Evolutionary conservation across 2,329 filamentous ascomycete genomes (phyloP), one percentile per base, ranked within the genome.

Genomic region (Davidsoniella australis): DNA sequence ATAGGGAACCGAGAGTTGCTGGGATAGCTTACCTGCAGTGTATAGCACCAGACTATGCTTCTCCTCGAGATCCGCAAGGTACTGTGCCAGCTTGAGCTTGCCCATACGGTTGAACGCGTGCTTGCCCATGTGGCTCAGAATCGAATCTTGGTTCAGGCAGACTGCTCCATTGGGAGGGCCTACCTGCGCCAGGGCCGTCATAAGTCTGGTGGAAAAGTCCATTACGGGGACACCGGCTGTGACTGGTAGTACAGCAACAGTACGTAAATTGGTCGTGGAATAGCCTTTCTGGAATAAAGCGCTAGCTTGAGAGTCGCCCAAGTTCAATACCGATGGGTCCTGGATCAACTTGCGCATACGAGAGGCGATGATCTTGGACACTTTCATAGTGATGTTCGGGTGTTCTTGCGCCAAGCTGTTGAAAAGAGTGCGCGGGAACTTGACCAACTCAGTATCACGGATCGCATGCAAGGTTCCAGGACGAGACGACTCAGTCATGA

Each of bases 101-200:
- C 91, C 91, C 82, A 98, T 96, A 57, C 82, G 85, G 64, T 84
- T 96, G 62, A 98, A 98, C 0, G 93, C 91, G 63, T 98, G 87
- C 55, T 91, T 82, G 24, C 93, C 91, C 1, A 98, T 73, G 61
- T 98, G 93, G 56, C 93, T 94, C 47, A 98, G 65, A 57, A 98
- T 94, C 2, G 87, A 85, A 2, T 87, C 82, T 64, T 98, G 89
- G 55, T 94, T 95, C 12, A 98, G 72, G 0, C 85, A 88, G 0
- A 86, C 94, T 2, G 94, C 87, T 0, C 89, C 88, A 57, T 93
- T 93, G 0, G 83, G 77, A 14, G 86, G 82, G 3, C 89, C 88
- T 54, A 96, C 85, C 61, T 98, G 89, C 8, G 80, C 77, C 18
- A 98, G 70, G 3, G 93, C 91, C 58, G 81, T 86, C 67, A 94